Conservation (phyloP, 306 rosid genomes). For the Cotoneaster glaucophyllus region DNA sequence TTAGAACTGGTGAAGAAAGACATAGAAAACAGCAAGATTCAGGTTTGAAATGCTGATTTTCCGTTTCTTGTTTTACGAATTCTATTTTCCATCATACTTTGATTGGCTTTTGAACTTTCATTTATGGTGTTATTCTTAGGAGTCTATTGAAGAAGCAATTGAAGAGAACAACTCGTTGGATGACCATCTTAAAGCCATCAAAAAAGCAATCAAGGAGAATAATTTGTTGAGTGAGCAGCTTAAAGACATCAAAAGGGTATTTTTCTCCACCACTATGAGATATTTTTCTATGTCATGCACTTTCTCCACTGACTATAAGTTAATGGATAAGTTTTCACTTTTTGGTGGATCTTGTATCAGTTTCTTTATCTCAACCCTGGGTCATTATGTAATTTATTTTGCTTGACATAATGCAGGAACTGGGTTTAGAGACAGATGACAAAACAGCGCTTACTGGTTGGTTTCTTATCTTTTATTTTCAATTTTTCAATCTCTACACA, state of each 20-base stretch:
- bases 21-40: constrained; percentile 92
- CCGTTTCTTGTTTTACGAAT: neutral
- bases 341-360: neutral
- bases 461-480: constrained; percentile 6
- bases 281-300: neutral
- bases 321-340: neutral
- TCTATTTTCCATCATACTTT: constrained; percentile 7
- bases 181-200: constrained; percentile 95
- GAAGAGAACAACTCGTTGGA: constrained; percentile 64
- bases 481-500: neutral
- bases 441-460: constrained; percentile 88
- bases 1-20: constrained; percentile 91
- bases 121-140: constrained; percentile 37
- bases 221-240: constrained; percentile 78
- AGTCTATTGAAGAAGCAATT: constrained; percentile 89
- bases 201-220: constrained; percentile 15
- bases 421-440: constrained; percentile 95
- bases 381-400: constrained; percentile 7
- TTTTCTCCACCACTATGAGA: neutral
- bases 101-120: constrained; percentile 13
- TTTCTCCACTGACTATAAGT: neutral
- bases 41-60: constrained; percentile 42
- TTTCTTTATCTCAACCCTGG: constrained; percentile 10
- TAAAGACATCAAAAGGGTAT: constrained; percentile 90
- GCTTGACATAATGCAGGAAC: constrained; percentile 48